Evolutionary conservation across 768 basidiomycete genomes (phyloP).

Genomic region (Serendipita sp.): DNA sequence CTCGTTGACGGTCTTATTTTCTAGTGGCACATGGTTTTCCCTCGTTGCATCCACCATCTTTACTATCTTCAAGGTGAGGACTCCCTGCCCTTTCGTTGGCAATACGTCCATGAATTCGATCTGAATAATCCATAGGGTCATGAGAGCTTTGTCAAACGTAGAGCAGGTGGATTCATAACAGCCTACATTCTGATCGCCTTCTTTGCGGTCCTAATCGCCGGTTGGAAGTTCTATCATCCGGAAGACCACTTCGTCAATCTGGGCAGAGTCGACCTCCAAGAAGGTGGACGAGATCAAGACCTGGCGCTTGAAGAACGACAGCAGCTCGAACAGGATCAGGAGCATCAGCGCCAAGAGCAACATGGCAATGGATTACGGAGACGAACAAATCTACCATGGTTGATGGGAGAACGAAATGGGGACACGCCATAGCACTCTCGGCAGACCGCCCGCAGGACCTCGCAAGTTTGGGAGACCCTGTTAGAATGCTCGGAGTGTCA

Average conservation of each 20-base stretch:
- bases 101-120: no score
- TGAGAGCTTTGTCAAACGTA: background rate
- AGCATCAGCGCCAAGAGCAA: no score
- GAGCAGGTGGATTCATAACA: background rate
- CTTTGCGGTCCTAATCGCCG: background rate
- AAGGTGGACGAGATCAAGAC: background rate
- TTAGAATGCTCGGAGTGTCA: no score
- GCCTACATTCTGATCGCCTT: background rate
- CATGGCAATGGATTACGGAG: no score
- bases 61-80: slow-evolving; percentile 2
- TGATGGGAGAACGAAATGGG: no score
- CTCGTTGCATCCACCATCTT: background rate
- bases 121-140: background rate
- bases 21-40: background rate
- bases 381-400: no score
- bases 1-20: background rate
- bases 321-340: no score
- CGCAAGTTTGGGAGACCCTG: no score
- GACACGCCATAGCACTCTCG: no score
- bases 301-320: background rate
- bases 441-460: no score
- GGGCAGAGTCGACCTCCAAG: background rate
- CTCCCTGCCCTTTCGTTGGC: background rate
- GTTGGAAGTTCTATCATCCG: background rate
- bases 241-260: background rate